Percentiles rank a stretch among this genome's conserved stretches.
Evolutionary conservation across 495 filamentous ascomycete genomes (phyloP).

Genomic region (Elasticomyces elasticus): DNA sequence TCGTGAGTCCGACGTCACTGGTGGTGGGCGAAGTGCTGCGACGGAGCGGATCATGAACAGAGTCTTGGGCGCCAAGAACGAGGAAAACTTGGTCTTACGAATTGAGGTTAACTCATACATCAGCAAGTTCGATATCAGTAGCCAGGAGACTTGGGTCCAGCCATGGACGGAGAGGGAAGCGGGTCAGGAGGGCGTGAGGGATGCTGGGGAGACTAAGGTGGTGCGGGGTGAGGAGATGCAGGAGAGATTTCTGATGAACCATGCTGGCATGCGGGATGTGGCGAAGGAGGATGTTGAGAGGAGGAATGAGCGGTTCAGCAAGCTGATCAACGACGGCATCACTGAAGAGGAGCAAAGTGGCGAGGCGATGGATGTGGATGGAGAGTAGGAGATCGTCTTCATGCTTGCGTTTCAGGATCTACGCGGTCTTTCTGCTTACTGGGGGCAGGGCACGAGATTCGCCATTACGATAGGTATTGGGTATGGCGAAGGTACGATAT

Average conservation of each 20-base stretch:
- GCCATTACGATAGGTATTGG: too few species aligned
- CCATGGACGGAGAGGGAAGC: conserved; percentile 11
- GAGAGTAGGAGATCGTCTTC: too few species aligned
- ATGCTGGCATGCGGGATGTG: conserved; percentile 61
- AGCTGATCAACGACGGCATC: conserved; percentile 1
- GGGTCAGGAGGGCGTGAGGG: conserved; percentile 22
- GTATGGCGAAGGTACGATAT: too few species aligned
- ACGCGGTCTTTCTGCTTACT: too few species aligned
- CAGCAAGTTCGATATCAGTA: conserved; percentile 64
- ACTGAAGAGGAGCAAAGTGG: neutral
- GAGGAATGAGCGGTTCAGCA: conserved; percentile 47
- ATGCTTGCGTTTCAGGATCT: too few species aligned
- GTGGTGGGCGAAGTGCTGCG: conserved; percentile 37
- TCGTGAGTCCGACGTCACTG: conserved; percentile 28
- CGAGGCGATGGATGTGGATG: conserved; percentile 18
- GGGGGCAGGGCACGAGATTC: too few species aligned
- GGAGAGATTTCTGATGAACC: conserved; percentile 67
- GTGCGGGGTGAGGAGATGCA: conserved; percentile 48
- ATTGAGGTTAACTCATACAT: conserved; percentile 77
- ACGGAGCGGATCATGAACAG: conserved; percentile 3
- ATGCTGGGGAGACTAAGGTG: conserved; percentile 38
- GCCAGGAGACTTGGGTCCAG: conserved; percentile 36
- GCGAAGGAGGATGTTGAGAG: conserved; percentile 63
- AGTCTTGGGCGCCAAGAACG: conserved; percentile 24
- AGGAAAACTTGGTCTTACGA: conserved; percentile 66